Conservation (phyloP, 805 yeast species). For the Scheffersomyces lignosus region DNA sequence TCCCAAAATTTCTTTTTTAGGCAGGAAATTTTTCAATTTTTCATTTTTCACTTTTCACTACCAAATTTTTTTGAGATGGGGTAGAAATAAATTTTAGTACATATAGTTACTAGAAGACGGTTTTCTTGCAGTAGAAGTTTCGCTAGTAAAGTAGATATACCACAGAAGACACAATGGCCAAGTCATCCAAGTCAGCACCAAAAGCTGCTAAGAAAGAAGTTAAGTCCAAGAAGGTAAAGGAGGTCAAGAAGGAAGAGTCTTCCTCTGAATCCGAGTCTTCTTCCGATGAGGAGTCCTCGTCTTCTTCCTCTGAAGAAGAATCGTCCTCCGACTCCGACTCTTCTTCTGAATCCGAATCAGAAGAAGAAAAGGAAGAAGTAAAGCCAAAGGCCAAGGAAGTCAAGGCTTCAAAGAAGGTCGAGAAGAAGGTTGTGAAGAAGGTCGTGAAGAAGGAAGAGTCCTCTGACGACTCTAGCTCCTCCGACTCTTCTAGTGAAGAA, state of each 20-base stretch:
- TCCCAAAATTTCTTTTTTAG: background rate
- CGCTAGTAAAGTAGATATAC: too few relatives aligned
- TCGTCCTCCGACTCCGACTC: constrained; percentile 22
- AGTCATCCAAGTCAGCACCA: constrained; percentile 30
- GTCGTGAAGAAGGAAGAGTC: constrained; percentile 14
- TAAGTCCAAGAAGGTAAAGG: constrained; percentile 22
- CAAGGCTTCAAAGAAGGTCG: too few relatives aligned
- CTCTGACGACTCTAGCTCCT: constrained; percentile 18
- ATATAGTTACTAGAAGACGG: too few relatives aligned
- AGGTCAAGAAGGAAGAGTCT: constrained; percentile 19
- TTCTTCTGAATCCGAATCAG: constrained; percentile 27
- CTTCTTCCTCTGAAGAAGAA: constrained; percentile 20
- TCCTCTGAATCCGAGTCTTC: constrained; percentile 18
- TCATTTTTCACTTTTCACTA: too few relatives aligned
- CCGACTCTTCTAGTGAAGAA: constrained; percentile 14
- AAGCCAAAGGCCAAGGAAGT: too few relatives aligned
- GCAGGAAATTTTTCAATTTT: background rate
- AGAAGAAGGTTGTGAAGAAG: constrained; percentile 13
- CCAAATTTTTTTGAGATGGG: background rate
- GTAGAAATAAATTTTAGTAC: background rate
- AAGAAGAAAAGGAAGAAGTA: constrained; percentile 11
- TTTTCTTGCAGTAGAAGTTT: too few relatives aligned
- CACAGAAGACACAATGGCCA: constrained; percentile 33
- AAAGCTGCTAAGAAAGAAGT: constrained; percentile 27
- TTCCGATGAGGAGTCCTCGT: constrained; percentile 18